Percentiles rank a stretch among this genome's conserved stretches.
These are phyloP conservation scores for Decorospora gaudefroyi DNA, from an alignment of 2,329 filamentous ascomycete species.

Conservation along the genomic window DNA sequence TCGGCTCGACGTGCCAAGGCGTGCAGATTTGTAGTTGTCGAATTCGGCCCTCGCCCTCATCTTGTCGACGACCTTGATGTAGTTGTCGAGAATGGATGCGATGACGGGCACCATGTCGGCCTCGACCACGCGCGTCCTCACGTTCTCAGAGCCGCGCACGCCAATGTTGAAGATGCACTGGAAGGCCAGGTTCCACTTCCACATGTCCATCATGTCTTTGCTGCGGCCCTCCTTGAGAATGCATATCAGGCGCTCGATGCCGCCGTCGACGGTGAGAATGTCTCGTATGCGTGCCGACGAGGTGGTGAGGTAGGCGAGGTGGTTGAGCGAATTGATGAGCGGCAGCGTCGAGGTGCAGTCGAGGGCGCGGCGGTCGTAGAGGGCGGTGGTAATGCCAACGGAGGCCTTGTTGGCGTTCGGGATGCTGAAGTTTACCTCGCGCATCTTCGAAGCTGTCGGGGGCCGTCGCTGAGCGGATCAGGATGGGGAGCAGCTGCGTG, in stretches of 20 bases:
- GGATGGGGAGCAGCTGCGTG: slow-evolving; percentile 16
- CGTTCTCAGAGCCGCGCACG: slow-evolving; percentile 89
- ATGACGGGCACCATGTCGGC: slow-evolving; percentile 99
- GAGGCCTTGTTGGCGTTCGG: slow-evolving; percentile 99
- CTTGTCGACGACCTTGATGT: slow-evolving; percentile 94
- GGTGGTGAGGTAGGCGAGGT: slow-evolving; percentile 96
- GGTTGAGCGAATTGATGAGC: slow-evolving; percentile 98
- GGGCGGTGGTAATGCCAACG: slow-evolving; percentile 95
- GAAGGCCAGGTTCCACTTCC: slow-evolving; percentile 99
- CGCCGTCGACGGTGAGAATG: slow-evolving; percentile 97
- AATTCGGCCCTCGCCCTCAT: slow-evolving; percentile 83
- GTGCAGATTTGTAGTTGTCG: slow-evolving; percentile 68
- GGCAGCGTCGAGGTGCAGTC: slow-evolving; percentile 98
- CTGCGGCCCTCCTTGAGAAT: slow-evolving; percentile 97
- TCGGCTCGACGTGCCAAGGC: slow-evolving; percentile 46
- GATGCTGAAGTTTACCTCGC: slow-evolving; percentile 99
- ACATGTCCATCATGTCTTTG: slow-evolving; percentile 99
- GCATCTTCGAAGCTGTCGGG: slow-evolving; percentile 66
- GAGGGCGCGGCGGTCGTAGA: slow-evolving; percentile 95
- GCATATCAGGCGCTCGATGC: slow-evolving; percentile 93
- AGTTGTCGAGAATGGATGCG: slow-evolving; percentile 96
- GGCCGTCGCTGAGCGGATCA: slow-evolving; percentile 20
- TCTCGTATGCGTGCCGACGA: slow-evolving; percentile 97
- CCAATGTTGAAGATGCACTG: slow-evolving; percentile 99
- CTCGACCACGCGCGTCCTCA: slow-evolving; percentile 93